phyloP scores from a whole-genome alignment of 345 rosid genomes.

The Raphanus raphanistrum region DNA sequence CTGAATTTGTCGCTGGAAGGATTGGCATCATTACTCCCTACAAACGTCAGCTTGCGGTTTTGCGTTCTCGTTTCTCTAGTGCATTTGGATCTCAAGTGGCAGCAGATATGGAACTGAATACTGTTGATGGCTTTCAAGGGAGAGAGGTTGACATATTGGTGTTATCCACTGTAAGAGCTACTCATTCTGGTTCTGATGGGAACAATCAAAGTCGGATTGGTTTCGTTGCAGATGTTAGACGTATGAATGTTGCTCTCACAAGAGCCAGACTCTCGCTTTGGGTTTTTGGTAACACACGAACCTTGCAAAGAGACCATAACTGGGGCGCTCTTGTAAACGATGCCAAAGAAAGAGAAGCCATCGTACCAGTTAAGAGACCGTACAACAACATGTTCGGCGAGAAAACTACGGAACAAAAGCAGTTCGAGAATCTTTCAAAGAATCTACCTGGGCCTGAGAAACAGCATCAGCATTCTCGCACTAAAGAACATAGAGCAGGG shows the following conservation, averaged over 20 bases:
- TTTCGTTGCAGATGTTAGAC: conserved; percentile 87
- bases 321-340: conserved; percentile 93
- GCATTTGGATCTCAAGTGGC: conserved; percentile 73
- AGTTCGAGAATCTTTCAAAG: conserved; percentile 26
- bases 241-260: conserved; percentile 97
- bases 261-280: conserved; percentile 93
- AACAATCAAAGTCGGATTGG: conserved; percentile 67
- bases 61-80: conserved; percentile 71
- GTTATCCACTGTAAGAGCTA: conserved; percentile 91
- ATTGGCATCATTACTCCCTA: conserved; percentile 92
- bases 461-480: conserved; percentile 25
- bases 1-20: conserved; percentile 74
- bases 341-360: conserved; percentile 73
- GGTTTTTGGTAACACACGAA: conserved; percentile 84
- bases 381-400: conserved; percentile 46
- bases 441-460: conserved; percentile 26
- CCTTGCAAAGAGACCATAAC: conserved; percentile 63
- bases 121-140: conserved; percentile 97
- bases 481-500: conserved; percentile 35
- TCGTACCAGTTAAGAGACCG: conserved; percentile 61
- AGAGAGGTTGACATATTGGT: conserved; percentile 89
- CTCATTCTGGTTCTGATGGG: conserved; percentile 43
- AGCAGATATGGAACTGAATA: conserved; percentile 86
- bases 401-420: conserved; percentile 29
- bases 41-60: conserved; percentile 72